Evolutionary conservation across 768 basidiomycete species (phyloP), one percentile per base, ranked within the genome.

Genomic region (Cystofilobasidium bisporidii): DNA sequence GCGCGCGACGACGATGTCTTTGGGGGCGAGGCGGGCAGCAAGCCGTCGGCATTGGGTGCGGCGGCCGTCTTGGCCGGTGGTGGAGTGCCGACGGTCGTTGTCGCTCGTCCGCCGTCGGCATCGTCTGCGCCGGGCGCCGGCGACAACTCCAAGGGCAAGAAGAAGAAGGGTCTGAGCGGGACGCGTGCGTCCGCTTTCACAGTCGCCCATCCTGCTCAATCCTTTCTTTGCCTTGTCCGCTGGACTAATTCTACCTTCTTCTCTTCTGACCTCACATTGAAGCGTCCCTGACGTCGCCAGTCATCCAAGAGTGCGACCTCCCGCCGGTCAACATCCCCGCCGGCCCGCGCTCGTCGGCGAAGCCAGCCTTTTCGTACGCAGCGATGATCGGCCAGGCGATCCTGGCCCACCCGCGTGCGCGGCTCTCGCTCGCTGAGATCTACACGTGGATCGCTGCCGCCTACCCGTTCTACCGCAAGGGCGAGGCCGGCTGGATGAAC

Each of bases 371-470:
- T 45, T 92, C 92, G 2, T 98, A 98, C 73, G 93, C 96, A 6
- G 93, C 92, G 2, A 83, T 98, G 57, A 91, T 98, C 71, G 94
- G 94, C 1, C 92, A 94, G 73, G 93, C 94, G 18, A 85, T 99
- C 69, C 81, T 94, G 70, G 87, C 90, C 32, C 90, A 89, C 4
- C 82, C 84, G 0, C 84, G 87, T 33, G 87, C 88, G 72, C 86
- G 88, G 62, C 85, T 97, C 61, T 91, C 91, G 2, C 81, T 98
- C 30, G 89, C 93, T 75, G 91, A 98, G 76, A 96, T 99, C 71
- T 98, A 98, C 74, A 87, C 89, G 75, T 99, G 85, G 83, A 93
- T 99, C 73, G 90, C 89, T 56, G 88, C 87, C 48, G 89, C 89
- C 12, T 93, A 91, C 77, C 93, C 96, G 10, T 86, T 86, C 75